A percentile compares a stretch with the other conserved stretches of the same genome.
Evolutionary conservation across 2,329 filamentous ascomycete genomes (phyloP).

Genomic region (Trichoderma breve): DNA sequence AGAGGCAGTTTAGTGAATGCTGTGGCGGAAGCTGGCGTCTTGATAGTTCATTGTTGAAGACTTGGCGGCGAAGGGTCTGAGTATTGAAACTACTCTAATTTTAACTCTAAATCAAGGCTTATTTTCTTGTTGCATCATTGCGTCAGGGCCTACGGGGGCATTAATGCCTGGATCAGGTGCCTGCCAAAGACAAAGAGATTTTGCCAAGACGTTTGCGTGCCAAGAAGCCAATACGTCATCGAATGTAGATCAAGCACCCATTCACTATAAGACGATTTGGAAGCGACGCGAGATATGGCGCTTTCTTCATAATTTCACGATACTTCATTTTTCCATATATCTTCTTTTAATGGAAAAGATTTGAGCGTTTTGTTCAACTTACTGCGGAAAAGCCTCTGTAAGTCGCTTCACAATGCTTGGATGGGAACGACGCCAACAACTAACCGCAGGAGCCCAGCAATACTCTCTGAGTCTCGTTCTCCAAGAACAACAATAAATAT

Average conservation of each 20-base stretch:
- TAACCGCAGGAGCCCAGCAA: neutral
- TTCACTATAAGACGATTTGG: neutral
- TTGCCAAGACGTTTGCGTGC: neutral
- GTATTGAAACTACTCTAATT: neutral
- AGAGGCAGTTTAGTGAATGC: neutral
- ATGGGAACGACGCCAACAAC: neutral
- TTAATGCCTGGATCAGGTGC: neutral
- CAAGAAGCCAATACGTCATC: neutral
- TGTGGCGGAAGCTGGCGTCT: neutral
- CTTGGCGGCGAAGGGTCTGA: neutral
- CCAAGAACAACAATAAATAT: neutral
- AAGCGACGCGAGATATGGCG: neutral
- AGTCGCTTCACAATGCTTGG: neutral
- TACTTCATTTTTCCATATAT: accelerated
- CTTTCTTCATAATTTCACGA: neutral
- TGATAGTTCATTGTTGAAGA: neutral
- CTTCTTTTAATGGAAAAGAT: neutral
- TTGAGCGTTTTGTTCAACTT: neutral
- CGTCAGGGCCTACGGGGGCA: neutral
- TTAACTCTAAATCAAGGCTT: neutral
- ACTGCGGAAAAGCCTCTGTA: neutral
- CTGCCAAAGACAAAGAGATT: neutral
- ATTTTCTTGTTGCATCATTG: neutral
- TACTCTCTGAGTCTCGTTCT: neutral
- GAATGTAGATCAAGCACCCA: neutral